Evolutionary conservation across 1,284 basidiomycete species (phyloP).

Genomic region (Moniliella sp.): DNA sequence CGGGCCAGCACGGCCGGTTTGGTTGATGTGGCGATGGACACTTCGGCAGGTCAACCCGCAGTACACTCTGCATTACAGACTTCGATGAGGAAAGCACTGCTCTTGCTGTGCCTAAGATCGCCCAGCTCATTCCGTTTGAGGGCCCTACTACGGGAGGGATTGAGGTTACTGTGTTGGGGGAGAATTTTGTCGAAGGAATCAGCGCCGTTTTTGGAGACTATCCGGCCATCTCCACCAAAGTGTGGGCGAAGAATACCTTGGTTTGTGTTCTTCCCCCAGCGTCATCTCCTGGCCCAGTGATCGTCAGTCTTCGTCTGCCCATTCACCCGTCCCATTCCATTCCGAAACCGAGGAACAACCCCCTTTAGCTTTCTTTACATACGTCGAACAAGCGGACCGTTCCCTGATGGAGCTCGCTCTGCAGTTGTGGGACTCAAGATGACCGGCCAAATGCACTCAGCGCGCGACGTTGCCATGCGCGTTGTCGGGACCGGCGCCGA

Average conservation of each 20-base stretch:
- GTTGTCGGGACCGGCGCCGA: slow-evolving; percentile 30
- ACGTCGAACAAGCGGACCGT: slow-evolving; percentile 69
- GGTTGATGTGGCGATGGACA: too few relatives aligned
- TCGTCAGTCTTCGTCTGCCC: slow-evolving; percentile 67
- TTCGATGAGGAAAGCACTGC: too few relatives aligned
- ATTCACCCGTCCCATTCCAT: neutral
- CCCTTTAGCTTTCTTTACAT: too few relatives aligned
- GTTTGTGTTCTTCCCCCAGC: slow-evolving; percentile 76
- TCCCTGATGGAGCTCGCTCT: slow-evolving; percentile 83
- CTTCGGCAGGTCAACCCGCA: too few relatives aligned
- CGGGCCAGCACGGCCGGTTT: too few relatives aligned
- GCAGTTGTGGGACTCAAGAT: slow-evolving; percentile 86
- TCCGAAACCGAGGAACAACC: too few relatives aligned
- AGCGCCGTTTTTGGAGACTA: slow-evolving; percentile 68
- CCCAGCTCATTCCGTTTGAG: slow-evolving; percentile 48
- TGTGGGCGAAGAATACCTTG: slow-evolving; percentile 79
- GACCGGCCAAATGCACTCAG: slow-evolving; percentile 80
- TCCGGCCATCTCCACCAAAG: slow-evolving; percentile 57
- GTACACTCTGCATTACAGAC: too few relatives aligned
- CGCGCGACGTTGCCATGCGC: slow-evolving; percentile 56
- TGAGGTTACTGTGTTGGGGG: slow-evolving; percentile 75
- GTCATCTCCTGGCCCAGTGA: slow-evolving; percentile 58
- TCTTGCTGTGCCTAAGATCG: too few relatives aligned
- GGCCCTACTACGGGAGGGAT: slow-evolving; percentile 66
- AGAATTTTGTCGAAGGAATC: slow-evolving; percentile 42